These are phyloP conservation scores for Solanum boliviense DNA, from an alignment of 257 asterid genomes.

Conservation along the genomic window DNA sequence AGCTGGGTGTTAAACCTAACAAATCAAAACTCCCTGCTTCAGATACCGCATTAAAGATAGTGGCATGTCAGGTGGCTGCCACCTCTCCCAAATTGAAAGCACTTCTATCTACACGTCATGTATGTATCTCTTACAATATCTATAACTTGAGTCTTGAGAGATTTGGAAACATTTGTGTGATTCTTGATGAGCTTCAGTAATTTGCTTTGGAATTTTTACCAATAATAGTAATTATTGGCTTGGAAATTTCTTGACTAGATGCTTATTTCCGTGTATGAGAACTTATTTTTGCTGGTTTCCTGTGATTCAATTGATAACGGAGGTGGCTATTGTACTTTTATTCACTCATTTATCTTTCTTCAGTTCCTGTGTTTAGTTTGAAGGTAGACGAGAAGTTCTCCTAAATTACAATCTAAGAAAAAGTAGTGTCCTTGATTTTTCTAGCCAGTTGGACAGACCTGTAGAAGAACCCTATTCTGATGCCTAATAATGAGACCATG, in stretches of 20 bases:
- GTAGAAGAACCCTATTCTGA: not conserved
- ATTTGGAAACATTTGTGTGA: not conserved
- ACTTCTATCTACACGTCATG: slow-evolving; percentile 33
- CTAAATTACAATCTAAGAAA: not conserved
- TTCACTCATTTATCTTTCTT: not conserved
- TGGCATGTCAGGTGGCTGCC: slow-evolving; percentile 60
- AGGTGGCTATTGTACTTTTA: not conserved
- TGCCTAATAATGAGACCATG: not conserved
- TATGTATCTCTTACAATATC: slow-evolving; percentile 5
- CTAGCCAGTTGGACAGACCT: not conserved
- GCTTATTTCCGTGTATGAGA: not conserved
- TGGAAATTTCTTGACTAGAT: not conserved
- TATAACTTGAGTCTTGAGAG: not conserved
- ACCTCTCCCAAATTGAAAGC: slow-evolving; percentile 44
- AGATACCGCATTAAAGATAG: slow-evolving; percentile 60
- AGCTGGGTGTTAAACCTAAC: slow-evolving; percentile 80
- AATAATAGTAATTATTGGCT: not conserved
- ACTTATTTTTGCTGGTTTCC: not conserved
- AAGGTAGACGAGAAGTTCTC: not conserved
- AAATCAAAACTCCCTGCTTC: slow-evolving; percentile 56
- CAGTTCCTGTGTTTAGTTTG: not conserved
- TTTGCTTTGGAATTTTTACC: not conserved
- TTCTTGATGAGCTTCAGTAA: not conserved
- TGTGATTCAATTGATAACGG: not conserved
- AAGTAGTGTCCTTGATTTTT: not conserved